Evolutionary conservation across 805 yeast species (phyloP).

Genomic region (Ogataea methanolica): DNA sequence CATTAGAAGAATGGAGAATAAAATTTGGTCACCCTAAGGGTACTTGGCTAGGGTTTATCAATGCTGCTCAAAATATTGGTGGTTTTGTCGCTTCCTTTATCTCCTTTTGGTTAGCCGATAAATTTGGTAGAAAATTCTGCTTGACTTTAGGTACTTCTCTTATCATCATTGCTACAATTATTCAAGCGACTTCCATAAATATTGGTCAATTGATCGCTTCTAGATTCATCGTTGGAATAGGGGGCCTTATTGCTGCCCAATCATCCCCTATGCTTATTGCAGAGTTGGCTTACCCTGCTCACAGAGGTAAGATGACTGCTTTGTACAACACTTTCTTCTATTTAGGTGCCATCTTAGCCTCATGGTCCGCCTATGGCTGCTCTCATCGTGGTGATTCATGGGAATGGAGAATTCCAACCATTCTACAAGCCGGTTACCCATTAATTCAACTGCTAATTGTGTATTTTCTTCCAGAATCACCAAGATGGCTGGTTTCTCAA

Average conservation of each 20-base stretch:
- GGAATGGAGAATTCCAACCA: conserved; percentile 54
- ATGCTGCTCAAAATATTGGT: conserved; percentile 36
- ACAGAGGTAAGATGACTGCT: conserved; percentile 38
- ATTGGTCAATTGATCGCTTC: conserved; percentile 35
- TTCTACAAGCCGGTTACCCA: conserved; percentile 46
- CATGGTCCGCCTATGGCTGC: conserved; percentile 43
- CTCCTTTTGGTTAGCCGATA: conserved; percentile 37
- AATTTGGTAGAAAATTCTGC: conserved; percentile 55
- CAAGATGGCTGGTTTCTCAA: conserved; percentile 36
- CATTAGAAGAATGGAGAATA: conserved; percentile 33
- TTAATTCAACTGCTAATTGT: conserved; percentile 33
- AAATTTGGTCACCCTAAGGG: conserved; percentile 31
- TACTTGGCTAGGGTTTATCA: conserved; percentile 31
- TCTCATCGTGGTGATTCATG: conserved; percentile 28
- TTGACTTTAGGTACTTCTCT: conserved; percentile 47
- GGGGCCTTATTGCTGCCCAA: conserved; percentile 37
- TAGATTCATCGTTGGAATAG: conserved; percentile 47
- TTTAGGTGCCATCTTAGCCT: conserved; percentile 41
- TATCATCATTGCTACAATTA: conserved; percentile 49
- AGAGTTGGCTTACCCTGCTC: conserved; percentile 46
- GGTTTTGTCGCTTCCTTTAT: conserved; percentile 24
- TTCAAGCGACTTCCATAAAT: conserved; percentile 42
- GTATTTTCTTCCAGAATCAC: conserved; percentile 40
- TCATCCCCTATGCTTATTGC: conserved; percentile 46
- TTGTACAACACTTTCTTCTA: conserved; percentile 45